Base-by-base conservation (phyloP, 1,284 basidiomycete species). In the Ganoderma meredithae region DNA sequence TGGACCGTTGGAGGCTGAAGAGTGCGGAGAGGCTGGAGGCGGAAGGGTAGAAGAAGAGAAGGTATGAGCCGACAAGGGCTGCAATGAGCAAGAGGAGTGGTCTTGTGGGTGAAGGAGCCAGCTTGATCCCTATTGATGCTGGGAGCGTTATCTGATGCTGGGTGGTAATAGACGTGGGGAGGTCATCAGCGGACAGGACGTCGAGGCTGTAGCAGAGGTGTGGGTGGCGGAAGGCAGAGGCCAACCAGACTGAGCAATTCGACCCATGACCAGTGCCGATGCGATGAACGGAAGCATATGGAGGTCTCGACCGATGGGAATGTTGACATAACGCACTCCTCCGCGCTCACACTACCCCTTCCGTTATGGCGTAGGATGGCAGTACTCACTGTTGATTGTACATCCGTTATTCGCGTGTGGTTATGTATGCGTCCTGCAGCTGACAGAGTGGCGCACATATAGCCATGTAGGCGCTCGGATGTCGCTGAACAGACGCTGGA, bases 1-100 rank as follows among this genome's bases (percentile, higher is more conserved):
- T 68, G 41, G 47, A 15, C n/a, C 39, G 33, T 17, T 60, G 27
- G 44, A 56, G 27, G 58, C 17, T 40, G 56, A 63, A 33, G 44
- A 40, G 3, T 19, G 52, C 33, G 62, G 6, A 62, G 43, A 41
- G 67, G 40, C 3, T 31, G 33, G n/a, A 22, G 22, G 33, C 43
- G 17, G 67, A 61, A 10, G 61, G 58, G 53, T 53, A 60, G 60
- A 60, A 59, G 64, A 69, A 64, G 63, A 71, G 68, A 64, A 69
- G 6, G 55, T 71, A 72, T 17, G 67, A 62, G 66, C 66, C 68
- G 66, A 68, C 22, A 63, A 71, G 22, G 66, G 68, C 66, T 27
- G 66, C 47, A 60, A 72, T 49, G 39, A 66, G 49, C 59, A 71
- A 43, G 68, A 68, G 27, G 62, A 70, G 66, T 27, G 68, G 43